Base-by-base conservation (phyloP, 108 stramenopile species). In the Seminavis robusta region DNA sequence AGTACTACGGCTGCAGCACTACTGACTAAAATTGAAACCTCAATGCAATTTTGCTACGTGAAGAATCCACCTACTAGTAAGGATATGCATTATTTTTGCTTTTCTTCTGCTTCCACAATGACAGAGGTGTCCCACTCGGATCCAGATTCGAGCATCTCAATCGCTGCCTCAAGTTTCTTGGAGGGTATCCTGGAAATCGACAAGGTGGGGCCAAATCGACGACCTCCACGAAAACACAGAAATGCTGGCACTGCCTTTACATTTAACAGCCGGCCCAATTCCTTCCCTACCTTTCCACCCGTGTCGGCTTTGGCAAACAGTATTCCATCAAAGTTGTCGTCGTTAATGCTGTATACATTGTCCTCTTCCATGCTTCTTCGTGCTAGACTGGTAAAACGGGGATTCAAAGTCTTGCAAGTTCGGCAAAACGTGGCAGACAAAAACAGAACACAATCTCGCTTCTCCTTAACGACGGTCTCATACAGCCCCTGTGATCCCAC, bases 261-360 rank as follows among this genome's bases (percentile, higher is more conserved):
- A 29, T 57, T 71, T 41, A 94, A 55, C 31, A 62, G 62, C 21
- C 56, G 66, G 23, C 79, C 81, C 13, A 93, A 49, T 30, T 67
- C 56, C 67, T 86, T 92, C 9, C 90, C 90, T 19, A 21, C 48
- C 16, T 45, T 44, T 33, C 86, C 80, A 10, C 82, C 53, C 2
- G 84, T 70, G 62, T 92, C 81, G 21, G 86, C 86, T 59, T 86
- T 80, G 52, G 77, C 80, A 82, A 84, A 92, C 49, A 83, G 45
- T 9, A 88, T 29, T 6, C 28, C 57, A 7, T 54, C 34, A 7
- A 23, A 11, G 4, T 9, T 10, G 11, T 6, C 6, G 5, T 9
- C 24, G 9, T 8, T 6, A 8, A 25, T 23, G 3, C 15, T 23
- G 6, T 19, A 37, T 11, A 63, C 65, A 9, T 66, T 63, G 15